These are phyloP conservation scores for Marchantia paleacea DNA, from an alignment of 225 moss, liverwort and hornwort genomes.

Conservation along the genomic window DNA sequence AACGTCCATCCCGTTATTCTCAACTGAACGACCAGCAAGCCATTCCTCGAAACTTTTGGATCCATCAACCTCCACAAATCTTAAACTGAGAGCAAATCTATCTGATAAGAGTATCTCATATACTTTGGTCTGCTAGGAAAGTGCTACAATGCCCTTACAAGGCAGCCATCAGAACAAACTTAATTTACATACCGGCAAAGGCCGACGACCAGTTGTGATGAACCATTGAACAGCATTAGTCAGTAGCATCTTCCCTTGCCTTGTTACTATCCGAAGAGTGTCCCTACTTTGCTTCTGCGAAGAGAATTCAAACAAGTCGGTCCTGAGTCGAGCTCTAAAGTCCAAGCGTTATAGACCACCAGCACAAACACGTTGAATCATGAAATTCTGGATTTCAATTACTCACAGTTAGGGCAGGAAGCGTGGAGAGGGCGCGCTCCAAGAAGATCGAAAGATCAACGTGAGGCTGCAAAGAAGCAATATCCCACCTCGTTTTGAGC, in stretches of 20 bases:
- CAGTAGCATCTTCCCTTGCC: constrained; percentile 64
- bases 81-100: not conserved
- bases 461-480: constrained; percentile 53
- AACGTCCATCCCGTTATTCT: not conserved
- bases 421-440: constrained; percentile 71
- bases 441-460: constrained; percentile 63
- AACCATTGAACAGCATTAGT: constrained; percentile 71
- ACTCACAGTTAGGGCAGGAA: constrained; percentile 55
- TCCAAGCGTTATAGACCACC: not conserved
- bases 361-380: not conserved
- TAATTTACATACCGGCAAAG: constrained; percentile 61
- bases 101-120: not conserved
- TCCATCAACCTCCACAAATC: not conserved
- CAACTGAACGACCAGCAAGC: no score
- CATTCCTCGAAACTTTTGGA: not conserved
- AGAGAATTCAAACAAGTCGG: not conserved
- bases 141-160: not conserved
- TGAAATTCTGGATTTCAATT: no score
- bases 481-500: no score
- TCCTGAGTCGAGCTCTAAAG: not conserved
- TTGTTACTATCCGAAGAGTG: constrained; percentile 52
- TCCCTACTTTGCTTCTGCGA: constrained; percentile 54
- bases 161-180: not conserved
- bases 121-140: not conserved
- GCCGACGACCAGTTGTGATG: constrained; percentile 78